These are phyloP conservation scores for Schwanniomyces sp. DNA, from an alignment of 805 yeast genomes.

Conservation along the genomic window DNA sequence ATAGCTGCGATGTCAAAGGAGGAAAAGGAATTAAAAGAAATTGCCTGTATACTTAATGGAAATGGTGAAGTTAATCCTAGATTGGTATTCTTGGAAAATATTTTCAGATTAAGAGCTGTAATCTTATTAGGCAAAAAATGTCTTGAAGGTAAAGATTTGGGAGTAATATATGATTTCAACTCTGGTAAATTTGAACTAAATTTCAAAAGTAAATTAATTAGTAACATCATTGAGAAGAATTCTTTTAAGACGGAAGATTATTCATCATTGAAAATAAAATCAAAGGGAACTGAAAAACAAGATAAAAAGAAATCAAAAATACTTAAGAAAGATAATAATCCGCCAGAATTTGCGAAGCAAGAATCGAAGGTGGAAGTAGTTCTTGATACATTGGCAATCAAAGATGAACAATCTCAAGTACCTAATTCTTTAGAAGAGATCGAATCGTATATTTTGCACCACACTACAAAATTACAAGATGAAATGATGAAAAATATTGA, in stretches of 20 bases:
- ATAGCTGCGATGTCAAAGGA: neutral
- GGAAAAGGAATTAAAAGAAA: neutral
- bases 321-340: neutral
- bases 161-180: slow-evolving; percentile 5
- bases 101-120: slow-evolving; percentile 25
- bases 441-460: slow-evolving; percentile 33
- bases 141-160: slow-evolving; percentile 11
- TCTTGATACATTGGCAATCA: neutral
- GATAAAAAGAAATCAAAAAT: neutral
- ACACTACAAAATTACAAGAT: slow-evolving; percentile 26
- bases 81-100: slow-evolving; percentile 21
- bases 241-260: neutral
- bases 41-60: neutral
- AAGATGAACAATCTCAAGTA: slow-evolving; percentile 3
- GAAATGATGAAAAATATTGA: neutral
- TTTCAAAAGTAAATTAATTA: neutral
- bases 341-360: neutral
- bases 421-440: slow-evolving; percentile 37
- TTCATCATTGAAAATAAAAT: neutral
- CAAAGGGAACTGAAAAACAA: too few relatives aligned
- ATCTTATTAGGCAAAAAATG: slow-evolving; percentile 20
- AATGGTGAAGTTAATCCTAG: slow-evolving; percentile 5
- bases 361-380: neutral
- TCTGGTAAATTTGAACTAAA: neutral
- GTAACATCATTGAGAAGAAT: neutral